These are phyloP conservation scores for Dryadomyces quercus-mongolicae DNA, from an alignment of 2,329 filamentous ascomycete genomes.

Conservation along the genomic window DNA sequence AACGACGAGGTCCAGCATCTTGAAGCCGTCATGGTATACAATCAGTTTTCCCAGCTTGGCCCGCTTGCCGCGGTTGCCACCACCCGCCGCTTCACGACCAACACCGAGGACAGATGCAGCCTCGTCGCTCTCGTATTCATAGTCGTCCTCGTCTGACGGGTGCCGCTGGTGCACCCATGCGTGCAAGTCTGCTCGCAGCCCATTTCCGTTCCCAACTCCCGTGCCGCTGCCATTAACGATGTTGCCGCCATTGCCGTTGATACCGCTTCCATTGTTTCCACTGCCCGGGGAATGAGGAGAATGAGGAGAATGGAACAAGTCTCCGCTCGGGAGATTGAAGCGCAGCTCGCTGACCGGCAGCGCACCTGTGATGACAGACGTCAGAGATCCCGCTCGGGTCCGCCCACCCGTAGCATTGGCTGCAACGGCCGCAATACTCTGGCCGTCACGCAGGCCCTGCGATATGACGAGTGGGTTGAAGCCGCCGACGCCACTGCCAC, in stretches of 20 bases:
- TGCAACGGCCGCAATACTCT: conserved; percentile 15
- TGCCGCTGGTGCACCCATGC: conserved; percentile 17
- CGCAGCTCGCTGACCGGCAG: conserved; percentile 67
- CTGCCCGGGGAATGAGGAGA: too few species aligned
- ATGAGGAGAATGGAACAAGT: conserved; percentile 24
- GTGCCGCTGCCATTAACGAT: too few species aligned
- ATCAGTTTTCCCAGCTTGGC: conserved; percentile 93
- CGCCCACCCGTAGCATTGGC: conserved; percentile 4
- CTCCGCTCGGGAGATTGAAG: conserved; percentile 67
- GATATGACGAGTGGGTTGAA: conserved; percentile 33
- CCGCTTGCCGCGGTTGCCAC: conserved; percentile 71
- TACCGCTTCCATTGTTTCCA: too few species aligned
- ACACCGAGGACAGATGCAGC: conserved; percentile 43
- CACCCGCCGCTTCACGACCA: conserved; percentile 73
- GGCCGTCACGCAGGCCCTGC: conserved; percentile 19
- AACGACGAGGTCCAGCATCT: conserved; percentile 90
- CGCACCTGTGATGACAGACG: conserved; percentile 20
- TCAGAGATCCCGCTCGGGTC: conserved; percentile 14
- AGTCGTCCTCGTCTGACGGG: conserved; percentile 20
- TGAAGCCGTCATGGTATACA: conserved; percentile 75
- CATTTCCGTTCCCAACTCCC: too few species aligned
- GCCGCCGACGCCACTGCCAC: conserved; percentile 15
- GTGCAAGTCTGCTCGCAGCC: conserved; percentile 10
- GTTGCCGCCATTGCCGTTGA: too few species aligned
- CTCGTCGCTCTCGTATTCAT: conserved; percentile 20